phyloP scores from a whole-genome alignment of 1,139 yeast species.

The Magnusiomyces magnusii region DNA sequence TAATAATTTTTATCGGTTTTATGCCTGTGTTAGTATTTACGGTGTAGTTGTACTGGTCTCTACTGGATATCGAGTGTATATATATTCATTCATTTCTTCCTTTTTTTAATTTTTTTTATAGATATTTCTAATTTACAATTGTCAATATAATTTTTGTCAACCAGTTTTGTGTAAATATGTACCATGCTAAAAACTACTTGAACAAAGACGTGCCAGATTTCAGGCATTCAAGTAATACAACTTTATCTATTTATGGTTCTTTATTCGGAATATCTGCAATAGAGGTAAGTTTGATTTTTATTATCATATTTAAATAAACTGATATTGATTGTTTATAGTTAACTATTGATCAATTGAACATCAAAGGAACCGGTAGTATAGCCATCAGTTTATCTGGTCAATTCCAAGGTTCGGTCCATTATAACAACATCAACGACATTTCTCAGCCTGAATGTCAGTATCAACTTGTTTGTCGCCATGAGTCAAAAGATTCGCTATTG shows the following conservation, averaged over 20 bases:
- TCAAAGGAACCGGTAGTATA: background rate
- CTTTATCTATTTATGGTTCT: background rate
- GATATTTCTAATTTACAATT: too few species aligned
- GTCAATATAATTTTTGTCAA: too few species aligned
- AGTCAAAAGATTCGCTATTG: background rate
- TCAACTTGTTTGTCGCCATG: slow-evolving; percentile 6
- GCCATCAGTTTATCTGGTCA: background rate
- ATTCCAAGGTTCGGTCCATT: background rate
- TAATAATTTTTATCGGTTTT: too few species aligned
- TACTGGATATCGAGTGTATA: too few species aligned
- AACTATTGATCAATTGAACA: background rate
- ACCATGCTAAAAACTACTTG: slow-evolving; percentile 1
- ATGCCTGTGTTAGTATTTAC: too few species aligned
- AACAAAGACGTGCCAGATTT: background rate
- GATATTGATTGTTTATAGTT: background rate
- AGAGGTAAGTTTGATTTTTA: background rate
- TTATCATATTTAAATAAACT: background rate
- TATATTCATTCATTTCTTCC: too few species aligned
- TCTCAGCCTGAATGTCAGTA: background rate
- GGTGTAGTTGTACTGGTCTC: too few species aligned
- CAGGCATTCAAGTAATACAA: background rate
- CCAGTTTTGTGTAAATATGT: too few species aligned
- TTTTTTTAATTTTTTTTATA: too few species aligned
- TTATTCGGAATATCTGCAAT: slow-evolving; percentile 2
- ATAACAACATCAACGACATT: background rate